phyloP scores from a whole-genome alignment of 805 yeast genomes.

The Candida cerambycidarum region DNA sequence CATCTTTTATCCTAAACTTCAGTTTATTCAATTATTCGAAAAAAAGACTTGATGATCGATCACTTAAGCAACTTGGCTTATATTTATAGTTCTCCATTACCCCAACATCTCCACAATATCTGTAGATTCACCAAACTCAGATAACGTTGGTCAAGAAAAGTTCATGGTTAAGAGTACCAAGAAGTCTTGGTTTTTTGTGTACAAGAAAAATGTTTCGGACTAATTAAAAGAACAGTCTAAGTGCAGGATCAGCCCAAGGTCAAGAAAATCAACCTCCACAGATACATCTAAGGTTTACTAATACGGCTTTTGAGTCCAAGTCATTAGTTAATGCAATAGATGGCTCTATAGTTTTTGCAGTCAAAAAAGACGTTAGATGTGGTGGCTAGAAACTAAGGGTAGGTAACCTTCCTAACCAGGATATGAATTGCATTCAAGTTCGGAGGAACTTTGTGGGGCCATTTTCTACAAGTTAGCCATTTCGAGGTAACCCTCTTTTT shows the following conservation, averaged over 20 bases:
- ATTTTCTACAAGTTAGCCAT: conserved; percentile 1
- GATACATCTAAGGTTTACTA: too few species aligned
- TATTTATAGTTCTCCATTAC: conserved; percentile 2
- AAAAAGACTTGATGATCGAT: not conserved
- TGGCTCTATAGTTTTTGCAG: not conserved
- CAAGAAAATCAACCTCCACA: too few species aligned
- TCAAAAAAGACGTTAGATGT: not conserved
- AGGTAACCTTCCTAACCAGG: not conserved
- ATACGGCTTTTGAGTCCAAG: too few species aligned
- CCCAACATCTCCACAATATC: not conserved
- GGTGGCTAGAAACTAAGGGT: not conserved
- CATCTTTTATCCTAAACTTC: not conserved
- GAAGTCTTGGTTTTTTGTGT: too few species aligned
- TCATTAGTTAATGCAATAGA: too few species aligned
- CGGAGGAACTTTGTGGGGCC: conserved; percentile 5
- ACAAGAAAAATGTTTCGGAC: too few species aligned
- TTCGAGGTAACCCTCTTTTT: not conserved
- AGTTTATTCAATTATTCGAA: too few species aligned
- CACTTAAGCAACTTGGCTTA: not conserved
- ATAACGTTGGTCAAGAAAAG: not conserved
- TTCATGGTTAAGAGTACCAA: too few species aligned
- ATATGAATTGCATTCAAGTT: too few species aligned
- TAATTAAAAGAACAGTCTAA: too few species aligned
- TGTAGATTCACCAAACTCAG: not conserved
- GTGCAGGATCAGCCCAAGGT: too few species aligned